Evolutionary conservation across 805 yeast species (phyloP).

Genomic region (Yarrowia alimentaria): DNA sequence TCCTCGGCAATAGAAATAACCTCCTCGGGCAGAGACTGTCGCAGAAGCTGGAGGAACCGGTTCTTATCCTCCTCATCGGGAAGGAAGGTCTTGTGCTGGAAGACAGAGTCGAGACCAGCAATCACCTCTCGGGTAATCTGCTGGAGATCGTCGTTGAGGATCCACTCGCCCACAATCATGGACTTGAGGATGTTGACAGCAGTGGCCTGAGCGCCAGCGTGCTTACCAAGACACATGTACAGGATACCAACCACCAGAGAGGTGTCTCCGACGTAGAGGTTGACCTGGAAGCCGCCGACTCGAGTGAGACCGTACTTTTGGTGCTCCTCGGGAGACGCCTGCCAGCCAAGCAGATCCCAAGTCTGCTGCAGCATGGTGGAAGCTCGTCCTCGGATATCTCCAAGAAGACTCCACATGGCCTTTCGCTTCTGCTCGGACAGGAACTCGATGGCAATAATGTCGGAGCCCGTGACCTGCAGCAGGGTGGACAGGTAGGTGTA

Average conservation of each 20-base stretch:
- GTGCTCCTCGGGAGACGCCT: conserved; percentile 53
- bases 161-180: conserved; percentile 63
- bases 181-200: conserved; percentile 72
- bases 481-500: conserved; percentile 59
- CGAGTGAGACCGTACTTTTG: conserved; percentile 57
- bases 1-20: conserved; percentile 51
- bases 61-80: conserved; percentile 58
- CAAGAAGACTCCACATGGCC: conserved; percentile 63
- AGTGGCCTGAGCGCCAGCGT: conserved; percentile 56
- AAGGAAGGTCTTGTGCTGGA: conserved; percentile 54
- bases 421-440: conserved; percentile 69
- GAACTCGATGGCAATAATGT: conserved; percentile 67
- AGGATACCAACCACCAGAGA: conserved; percentile 63
- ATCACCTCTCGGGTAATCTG: conserved; percentile 65
- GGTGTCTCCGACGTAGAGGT: conserved; percentile 53
- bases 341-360: conserved; percentile 78
- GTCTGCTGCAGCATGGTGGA: conserved; percentile 54
- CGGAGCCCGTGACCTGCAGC: conserved; percentile 59
- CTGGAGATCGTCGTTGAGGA: conserved; percentile 54
- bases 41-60: conserved; percentile 51
- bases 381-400: conserved; percentile 59
- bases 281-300: conserved; percentile 71
- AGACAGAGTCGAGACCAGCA: conserved; percentile 62
- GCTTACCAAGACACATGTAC: conserved; percentile 66
- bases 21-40: conserved; percentile 58